phyloP scores from a whole-genome alignment of 129 eudicot species.

The Flaveria trinervia region DNA sequence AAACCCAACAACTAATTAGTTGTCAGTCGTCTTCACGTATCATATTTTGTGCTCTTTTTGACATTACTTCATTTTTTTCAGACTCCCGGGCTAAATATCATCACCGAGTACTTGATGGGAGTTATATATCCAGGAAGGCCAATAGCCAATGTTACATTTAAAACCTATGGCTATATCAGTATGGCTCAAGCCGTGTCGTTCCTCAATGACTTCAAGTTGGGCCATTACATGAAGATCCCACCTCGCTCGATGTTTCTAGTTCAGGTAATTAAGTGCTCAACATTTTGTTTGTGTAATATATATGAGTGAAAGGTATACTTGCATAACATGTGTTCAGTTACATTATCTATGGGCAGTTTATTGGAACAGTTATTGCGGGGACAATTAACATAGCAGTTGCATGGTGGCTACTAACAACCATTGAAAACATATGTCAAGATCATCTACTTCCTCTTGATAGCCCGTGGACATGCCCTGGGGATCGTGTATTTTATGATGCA shows the following conservation, averaged over 20 bases:
- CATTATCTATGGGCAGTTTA: slow-evolving; percentile 34
- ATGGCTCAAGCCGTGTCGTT: slow-evolving; percentile 74
- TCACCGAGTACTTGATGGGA: slow-evolving; percentile 78
- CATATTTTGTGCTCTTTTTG: background rate
- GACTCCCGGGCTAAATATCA: slow-evolving; percentile 82
- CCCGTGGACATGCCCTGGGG: slow-evolving; percentile 76
- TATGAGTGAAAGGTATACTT: background rate
- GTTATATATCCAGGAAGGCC: slow-evolving; percentile 71
- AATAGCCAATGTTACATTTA: slow-evolving; percentile 76
- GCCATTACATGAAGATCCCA: slow-evolving; percentile 92
- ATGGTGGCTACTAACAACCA: slow-evolving; percentile 61
- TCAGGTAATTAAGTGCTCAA: slow-evolving; percentile 51
- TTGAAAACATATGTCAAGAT: slow-evolving; percentile 57
- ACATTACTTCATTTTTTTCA: slow-evolving; percentile 10
- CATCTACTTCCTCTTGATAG: slow-evolving; percentile 53
- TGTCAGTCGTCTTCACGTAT: no score
- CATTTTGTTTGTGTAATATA: no score
- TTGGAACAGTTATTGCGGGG: slow-evolving; percentile 75
- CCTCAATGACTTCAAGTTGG: slow-evolving; percentile 70
- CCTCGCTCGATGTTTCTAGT: slow-evolving; percentile 83
- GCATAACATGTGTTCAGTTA: background rate
- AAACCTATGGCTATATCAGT: slow-evolving; percentile 78
- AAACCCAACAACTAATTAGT: background rate
- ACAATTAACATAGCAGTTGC: slow-evolving; percentile 61
- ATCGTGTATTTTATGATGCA: slow-evolving; percentile 60